Conservation (phyloP, 768 basidiomycete species). For the Infundibulicybe gibba region DNA sequence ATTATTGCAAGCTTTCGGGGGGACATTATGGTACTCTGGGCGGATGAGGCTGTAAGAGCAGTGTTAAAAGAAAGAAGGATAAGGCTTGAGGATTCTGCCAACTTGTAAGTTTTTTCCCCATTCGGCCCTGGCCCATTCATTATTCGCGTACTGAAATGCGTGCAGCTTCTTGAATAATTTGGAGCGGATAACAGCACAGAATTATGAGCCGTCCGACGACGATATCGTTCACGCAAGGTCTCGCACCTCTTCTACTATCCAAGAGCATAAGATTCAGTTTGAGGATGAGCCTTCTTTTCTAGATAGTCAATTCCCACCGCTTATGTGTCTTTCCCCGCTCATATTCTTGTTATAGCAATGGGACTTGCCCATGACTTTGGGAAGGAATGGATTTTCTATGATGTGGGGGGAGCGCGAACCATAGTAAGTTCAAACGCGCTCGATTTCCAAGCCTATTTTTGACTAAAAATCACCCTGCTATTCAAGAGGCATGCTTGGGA, state of each 20-base stretch:
- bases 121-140: background rate
- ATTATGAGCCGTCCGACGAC: slow-evolving; percentile 58
- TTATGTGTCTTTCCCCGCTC: no score
- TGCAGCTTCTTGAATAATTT: slow-evolving; percentile 67
- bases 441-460: no score
- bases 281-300: slow-evolving; percentile 40
- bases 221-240: slow-evolving; percentile 70
- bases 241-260: slow-evolving; percentile 69
- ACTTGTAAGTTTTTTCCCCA: slow-evolving; percentile 48
- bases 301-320: no score
- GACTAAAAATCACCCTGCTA: background rate
- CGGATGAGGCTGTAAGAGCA: slow-evolving; percentile 40
- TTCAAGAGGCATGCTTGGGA: slow-evolving; percentile 65
- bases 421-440: no score
- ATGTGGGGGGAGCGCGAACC: no score
- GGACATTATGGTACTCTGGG: slow-evolving; percentile 52
- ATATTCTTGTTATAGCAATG: no score
- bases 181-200: slow-evolving; percentile 47
- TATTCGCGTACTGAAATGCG: no score
- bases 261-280: no score
- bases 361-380: slow-evolving; percentile 24
- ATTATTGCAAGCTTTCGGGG: slow-evolving; percentile 52
- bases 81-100: no score
- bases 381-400: slow-evolving; percentile 65
- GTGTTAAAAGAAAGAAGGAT: slow-evolving; percentile 46